These are phyloP conservation scores for Pinus albicaulis DNA, from an alignment of 75 land plant species.

Conservation along the genomic window DNA sequence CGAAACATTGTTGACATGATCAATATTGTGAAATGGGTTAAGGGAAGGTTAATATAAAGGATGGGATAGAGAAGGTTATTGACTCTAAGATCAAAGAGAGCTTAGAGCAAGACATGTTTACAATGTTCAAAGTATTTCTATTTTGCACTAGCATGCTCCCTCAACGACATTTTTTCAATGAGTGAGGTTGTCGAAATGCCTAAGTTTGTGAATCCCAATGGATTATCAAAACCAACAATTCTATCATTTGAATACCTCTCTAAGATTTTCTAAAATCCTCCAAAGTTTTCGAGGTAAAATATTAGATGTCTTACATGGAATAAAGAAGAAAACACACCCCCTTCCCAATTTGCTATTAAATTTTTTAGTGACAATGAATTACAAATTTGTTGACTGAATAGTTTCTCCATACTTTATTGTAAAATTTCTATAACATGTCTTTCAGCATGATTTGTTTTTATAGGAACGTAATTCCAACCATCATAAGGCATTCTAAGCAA, in stretches of 20 bases:
- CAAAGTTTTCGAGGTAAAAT: too few relatives aligned
- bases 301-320: too few relatives aligned
- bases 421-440: background rate
- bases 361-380: background rate
- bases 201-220: too few relatives aligned
- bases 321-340: background rate
- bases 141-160: constrained; percentile 66
- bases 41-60: constrained; percentile 36
- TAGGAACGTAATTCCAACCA: background rate
- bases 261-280: too few relatives aligned
- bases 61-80: constrained; percentile 43
- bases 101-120: constrained; percentile 53
- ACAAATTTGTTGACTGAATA: background rate
- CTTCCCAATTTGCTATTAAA: background rate
- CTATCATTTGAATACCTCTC: too few relatives aligned
- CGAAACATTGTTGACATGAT: constrained; percentile 33
- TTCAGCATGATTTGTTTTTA: background rate
- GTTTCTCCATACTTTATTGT: background rate
- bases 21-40: constrained; percentile 64
- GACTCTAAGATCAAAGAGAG: constrained; percentile 40
- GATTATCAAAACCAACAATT: too few relatives aligned
- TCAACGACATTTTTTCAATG: constrained; percentile 57
- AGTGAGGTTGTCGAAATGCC: constrained; percentile 52
- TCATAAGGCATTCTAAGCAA: background rate
- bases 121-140: constrained; percentile 48